Evolutionary conservation across 306 rosid species (phyloP).

Genomic region (Canavalia ensiformis): DNA sequence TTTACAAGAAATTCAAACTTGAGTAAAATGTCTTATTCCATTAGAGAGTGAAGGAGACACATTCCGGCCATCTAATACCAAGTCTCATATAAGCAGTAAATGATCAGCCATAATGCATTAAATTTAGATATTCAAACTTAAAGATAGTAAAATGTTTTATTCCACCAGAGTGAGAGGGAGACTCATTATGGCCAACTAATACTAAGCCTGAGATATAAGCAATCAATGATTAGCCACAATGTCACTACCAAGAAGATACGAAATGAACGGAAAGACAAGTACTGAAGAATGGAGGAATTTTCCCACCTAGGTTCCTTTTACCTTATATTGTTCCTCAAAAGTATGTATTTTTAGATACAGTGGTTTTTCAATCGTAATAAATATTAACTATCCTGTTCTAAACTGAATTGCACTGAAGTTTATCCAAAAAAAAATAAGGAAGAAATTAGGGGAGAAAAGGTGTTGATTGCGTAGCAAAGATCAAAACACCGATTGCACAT

Average conservation of each 20-base stretch:
- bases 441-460: conserved; percentile 1
- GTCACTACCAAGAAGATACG: background rate
- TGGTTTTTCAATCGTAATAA: background rate
- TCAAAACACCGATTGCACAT: background rate
- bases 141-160: conserved; percentile 10
- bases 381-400: conserved; percentile 9
- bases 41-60: background rate
- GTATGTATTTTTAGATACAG: background rate
- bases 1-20: conserved; percentile 27
- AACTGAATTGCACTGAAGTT: conserved; percentile 5
- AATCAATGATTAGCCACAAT: background rate
- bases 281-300: background rate
- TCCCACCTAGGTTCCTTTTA: background rate
- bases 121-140: conserved; percentile 10
- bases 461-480: conserved; percentile 20
- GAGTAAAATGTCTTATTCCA: conserved; percentile 26
- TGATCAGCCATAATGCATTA: background rate
- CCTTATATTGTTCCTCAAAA: background rate
- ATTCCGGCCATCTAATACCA: conserved; percentile 8
- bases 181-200: conserved; percentile 10
- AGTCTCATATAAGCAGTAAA: conserved; percentile 3
- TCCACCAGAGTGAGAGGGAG: background rate
- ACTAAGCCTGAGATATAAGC: conserved; percentile 1
- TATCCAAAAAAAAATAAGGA: background rate
- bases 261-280: background rate